Percentiles rank a stretch among this genome's conserved stretches.
phyloP scores from a whole-genome alignment of 73 alveolate genomes.

The Paramecium sexaurelia region DNA sequence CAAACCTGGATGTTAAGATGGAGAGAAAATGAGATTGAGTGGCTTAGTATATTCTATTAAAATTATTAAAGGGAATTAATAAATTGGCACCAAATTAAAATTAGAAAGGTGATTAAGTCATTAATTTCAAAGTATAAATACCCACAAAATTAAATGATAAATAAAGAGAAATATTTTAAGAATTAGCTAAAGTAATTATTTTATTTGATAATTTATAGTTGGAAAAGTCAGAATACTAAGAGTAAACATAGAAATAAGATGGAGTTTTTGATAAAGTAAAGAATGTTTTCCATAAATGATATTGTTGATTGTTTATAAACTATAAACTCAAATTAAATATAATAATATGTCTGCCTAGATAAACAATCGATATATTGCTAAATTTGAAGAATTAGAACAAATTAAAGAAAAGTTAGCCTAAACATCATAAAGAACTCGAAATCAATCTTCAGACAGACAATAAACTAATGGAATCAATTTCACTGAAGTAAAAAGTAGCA shows the following conservation, averaged over 20 bases:
- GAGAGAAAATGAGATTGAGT: slow-evolving; percentile 74
- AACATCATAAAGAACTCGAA: background rate
- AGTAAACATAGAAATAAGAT: background rate
- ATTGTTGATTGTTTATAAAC: background rate
- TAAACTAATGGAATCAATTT: background rate
- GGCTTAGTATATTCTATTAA: slow-evolving; percentile 53
- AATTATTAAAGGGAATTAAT: background rate
- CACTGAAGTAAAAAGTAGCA: background rate
- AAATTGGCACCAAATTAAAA: slow-evolving; percentile 41
- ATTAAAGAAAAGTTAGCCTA: background rate
- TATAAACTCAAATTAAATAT: background rate
- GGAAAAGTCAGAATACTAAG: background rate
- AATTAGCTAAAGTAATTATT: background rate
- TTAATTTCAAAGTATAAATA: background rate
- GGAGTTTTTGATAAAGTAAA: slow-evolving; percentile 47
- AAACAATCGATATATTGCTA: background rate
- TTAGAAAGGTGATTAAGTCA: slow-evolving; percentile 33
- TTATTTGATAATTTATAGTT: background rate
- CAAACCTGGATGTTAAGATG: slow-evolving; percentile 84
- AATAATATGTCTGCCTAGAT: background rate
- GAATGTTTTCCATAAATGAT: background rate
- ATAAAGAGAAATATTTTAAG: slow-evolving; percentile 3
- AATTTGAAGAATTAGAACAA: slow-evolving; percentile 7
- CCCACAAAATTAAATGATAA: slow-evolving; percentile 22
- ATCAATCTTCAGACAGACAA: slow-evolving; percentile 4